Evolutionary conservation across 768 basidiomycete genomes (phyloP).

Genomic region (Russula abietina): DNA sequence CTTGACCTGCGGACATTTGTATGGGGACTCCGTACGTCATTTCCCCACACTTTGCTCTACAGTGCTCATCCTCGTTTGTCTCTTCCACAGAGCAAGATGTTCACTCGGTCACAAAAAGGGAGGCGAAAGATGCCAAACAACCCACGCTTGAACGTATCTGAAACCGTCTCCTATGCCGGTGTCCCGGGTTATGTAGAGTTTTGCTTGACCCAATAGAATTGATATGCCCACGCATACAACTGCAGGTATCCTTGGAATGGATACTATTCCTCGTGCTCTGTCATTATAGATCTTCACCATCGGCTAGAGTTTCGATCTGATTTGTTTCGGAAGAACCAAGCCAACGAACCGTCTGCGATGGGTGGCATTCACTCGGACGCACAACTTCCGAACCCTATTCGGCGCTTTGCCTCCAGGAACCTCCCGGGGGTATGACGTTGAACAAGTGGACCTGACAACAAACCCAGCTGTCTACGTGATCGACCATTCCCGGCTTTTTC

Average conservation of each 20-base stretch:
- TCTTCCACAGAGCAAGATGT: constrained; percentile 64
- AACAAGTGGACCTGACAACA: neutral
- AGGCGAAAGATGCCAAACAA: constrained; percentile 48
- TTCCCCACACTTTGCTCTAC: neutral
- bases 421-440: neutral
- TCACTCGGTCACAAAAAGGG: constrained; percentile 65
- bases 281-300: neutral
- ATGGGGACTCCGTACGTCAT: constrained; percentile 78
- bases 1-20: constrained; percentile 75
- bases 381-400: neutral
- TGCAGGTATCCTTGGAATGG: neutral
- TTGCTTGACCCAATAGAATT: constrained; percentile 2
- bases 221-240: neutral
- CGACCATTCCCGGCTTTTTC: neutral
- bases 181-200: neutral
- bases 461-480: neutral
- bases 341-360: neutral
- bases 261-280: neutral
- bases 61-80: neutral
- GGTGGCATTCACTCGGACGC: neutral
- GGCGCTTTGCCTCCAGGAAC: neutral
- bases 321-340: neutral
- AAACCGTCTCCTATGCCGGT: neutral
- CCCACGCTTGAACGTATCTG: constrained; percentile 17
- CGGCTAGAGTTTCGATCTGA: neutral